These are phyloP conservation scores for Debaryomycetaceae sp. DNA, from an alignment of 1,139 yeast species.

Conservation along the genomic window DNA sequence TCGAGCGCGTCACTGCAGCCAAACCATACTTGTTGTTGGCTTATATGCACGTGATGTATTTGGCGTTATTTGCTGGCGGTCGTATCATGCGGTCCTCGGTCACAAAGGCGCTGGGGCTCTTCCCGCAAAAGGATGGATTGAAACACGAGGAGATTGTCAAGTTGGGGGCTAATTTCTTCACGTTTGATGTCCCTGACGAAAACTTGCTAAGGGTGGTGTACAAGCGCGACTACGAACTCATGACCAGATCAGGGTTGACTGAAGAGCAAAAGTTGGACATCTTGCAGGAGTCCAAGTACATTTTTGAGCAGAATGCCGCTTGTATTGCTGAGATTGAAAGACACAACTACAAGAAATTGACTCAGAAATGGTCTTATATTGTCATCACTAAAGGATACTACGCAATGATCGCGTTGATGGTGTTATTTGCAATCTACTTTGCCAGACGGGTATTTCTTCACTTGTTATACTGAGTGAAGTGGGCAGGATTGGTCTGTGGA, in stretches of 20 bases:
- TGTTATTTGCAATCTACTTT: conserved; percentile 23
- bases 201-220: conserved; percentile 58
- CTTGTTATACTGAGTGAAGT: conserved; percentile 10
- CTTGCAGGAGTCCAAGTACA: conserved; percentile 62
- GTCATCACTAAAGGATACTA: conserved; percentile 47
- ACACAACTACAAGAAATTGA: conserved; percentile 55
- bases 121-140: conserved; percentile 67
- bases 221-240: conserved; percentile 73
- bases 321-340: conserved; percentile 64
- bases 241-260: conserved; percentile 62
- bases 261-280: conserved; percentile 69
- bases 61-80: conserved; percentile 88
- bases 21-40: conserved; percentile 74
- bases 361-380: conserved; percentile 54
- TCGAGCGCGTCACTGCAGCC: conserved; percentile 45
- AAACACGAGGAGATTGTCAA: conserved; percentile 57
- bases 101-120: conserved; percentile 63
- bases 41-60: conserved; percentile 81
- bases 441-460: conserved; percentile 20
- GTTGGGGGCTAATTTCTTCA: conserved; percentile 67
- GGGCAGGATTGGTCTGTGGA: not conserved
- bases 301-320: conserved; percentile 58
- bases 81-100: conserved; percentile 65
- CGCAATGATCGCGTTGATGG: conserved; percentile 23
- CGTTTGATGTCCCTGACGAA: conserved; percentile 68